phyloP scores from a whole-genome alignment of 139 green algal genomes.

The Mesotaenium endlicherianum region DNA sequence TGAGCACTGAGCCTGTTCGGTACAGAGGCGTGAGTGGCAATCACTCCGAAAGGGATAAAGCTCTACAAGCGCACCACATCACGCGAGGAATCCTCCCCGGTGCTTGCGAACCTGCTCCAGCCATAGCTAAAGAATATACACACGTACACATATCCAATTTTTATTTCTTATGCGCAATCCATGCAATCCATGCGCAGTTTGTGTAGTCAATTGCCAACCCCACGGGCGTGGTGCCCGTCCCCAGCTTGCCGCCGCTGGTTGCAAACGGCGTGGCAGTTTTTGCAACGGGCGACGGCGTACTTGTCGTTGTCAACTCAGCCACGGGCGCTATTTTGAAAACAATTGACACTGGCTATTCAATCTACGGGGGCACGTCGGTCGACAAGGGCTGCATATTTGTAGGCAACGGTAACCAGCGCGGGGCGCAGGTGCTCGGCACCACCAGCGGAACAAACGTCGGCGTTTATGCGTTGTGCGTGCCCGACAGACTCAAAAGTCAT shows the following conservation, averaged over 20 bases:
- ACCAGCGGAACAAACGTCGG: not conserved
- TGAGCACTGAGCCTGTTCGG: no score
- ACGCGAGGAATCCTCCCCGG: no score
- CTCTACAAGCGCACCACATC: no score
- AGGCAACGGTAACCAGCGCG: not conserved
- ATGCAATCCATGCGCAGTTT: no score
- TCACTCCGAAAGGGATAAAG: no score
- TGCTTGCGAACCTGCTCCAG: no score
- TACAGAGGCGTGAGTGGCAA: no score
- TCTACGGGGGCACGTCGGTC: not conserved
- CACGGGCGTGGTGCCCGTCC: not conserved
- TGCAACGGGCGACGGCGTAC: not conserved
- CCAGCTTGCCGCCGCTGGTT: not conserved
- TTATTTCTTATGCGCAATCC: no score
- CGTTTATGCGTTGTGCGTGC: not conserved
- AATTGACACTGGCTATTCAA: not conserved
- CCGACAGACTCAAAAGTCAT: no score
- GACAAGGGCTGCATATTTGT: not conserved
- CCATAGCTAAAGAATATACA: no score
- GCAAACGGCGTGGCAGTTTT: not conserved
- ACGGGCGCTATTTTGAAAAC: not conserved
- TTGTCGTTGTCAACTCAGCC: not conserved
- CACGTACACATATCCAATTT: no score
- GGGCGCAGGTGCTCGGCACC: not conserved
- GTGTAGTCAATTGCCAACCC: no score